These are phyloP conservation scores for Craterostigma plantagineum DNA, from an alignment of 257 asterid species.

Conservation along the genomic window DNA sequence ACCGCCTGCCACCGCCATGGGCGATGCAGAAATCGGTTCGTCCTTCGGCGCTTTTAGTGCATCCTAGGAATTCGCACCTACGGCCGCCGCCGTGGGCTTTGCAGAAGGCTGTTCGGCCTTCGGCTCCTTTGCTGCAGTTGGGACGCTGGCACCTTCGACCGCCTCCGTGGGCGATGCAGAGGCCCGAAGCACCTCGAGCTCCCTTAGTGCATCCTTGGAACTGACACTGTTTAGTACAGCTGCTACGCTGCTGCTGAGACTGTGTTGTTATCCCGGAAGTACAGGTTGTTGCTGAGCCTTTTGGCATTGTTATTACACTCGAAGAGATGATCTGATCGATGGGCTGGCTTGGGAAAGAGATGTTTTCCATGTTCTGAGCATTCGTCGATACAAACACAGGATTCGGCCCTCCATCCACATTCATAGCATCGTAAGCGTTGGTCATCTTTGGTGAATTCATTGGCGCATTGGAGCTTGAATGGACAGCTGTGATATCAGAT, in stretches of 20 bases:
- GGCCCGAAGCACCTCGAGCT: slow-evolving; percentile 92
- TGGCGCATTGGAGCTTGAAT: slow-evolving; percentile 20
- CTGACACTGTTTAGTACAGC: slow-evolving; percentile 66
- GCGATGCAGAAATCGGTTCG: slow-evolving; percentile 83
- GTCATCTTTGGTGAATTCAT: slow-evolving; percentile 15
- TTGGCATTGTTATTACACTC: slow-evolving; percentile 37
- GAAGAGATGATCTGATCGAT: slow-evolving; percentile 39
- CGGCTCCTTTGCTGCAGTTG: slow-evolving; percentile 87
- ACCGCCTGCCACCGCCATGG: slow-evolving; percentile 90
- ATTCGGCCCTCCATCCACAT: slow-evolving; percentile 29
- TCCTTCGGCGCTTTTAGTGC: slow-evolving; percentile 93
- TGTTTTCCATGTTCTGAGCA: slow-evolving; percentile 9
- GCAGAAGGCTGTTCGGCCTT: slow-evolving; percentile 93
- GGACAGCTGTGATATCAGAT: slow-evolving; percentile 46
- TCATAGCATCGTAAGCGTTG: slow-evolving; percentile 14
- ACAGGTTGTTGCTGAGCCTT: slow-evolving; percentile 93
- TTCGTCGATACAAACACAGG: too few relatives aligned
- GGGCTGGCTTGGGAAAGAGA: slow-evolving; percentile 20
- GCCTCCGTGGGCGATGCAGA: slow-evolving; percentile 94
- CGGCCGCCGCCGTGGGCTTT: slow-evolving; percentile 98
- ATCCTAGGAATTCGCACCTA: slow-evolving; percentile 69
- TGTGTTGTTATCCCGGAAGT: slow-evolving; percentile 69
- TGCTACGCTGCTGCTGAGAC: slow-evolving; percentile 43
- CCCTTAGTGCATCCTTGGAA: slow-evolving; percentile 75
- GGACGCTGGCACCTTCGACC: slow-evolving; percentile 83